These are phyloP conservation scores for Neurospora tetraspora DNA, from an alignment of 495 filamentous ascomycete genomes.

Conservation along the genomic window DNA sequence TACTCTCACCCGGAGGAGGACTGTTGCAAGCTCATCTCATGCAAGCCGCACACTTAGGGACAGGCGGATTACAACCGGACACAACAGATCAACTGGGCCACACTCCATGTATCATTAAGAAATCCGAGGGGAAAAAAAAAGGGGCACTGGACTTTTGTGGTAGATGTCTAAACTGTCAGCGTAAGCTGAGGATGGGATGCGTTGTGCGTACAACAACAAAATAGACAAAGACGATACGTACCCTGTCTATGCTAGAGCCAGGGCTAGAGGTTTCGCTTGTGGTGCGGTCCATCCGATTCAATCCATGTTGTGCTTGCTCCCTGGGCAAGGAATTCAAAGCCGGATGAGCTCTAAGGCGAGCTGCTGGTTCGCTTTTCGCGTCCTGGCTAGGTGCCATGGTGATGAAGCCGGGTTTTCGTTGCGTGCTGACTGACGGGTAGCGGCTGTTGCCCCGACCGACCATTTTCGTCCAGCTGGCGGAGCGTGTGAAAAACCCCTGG, in stretches of 20 bases:
- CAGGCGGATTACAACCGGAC: neutral
- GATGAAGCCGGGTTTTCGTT: neutral
- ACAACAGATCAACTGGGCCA: neutral
- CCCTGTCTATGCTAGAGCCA: neutral
- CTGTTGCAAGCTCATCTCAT: neutral
- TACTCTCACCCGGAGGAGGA: neutral
- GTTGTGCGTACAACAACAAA: neutral
- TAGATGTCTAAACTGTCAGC: neutral
- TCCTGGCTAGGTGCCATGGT: neutral
- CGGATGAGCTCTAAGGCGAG: neutral
- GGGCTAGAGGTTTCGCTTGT: neutral
- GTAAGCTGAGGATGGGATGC: neutral
- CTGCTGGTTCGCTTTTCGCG: neutral
- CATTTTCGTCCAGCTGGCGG: neutral
- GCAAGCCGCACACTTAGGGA: neutral
- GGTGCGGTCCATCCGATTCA: neutral
- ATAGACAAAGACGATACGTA: neutral
- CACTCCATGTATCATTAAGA: neutral
- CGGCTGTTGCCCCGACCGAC: neutral
- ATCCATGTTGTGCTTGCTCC: neutral
- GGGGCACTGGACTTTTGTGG: neutral
- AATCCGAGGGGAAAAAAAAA: neutral
- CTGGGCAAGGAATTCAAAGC: neutral
- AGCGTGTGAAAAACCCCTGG: neutral
- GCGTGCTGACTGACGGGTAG: neutral